These are phyloP conservation scores for Scedosporium boydii DNA, from an alignment of 2,329 filamentous ascomycete species.

Conservation along the genomic window DNA sequence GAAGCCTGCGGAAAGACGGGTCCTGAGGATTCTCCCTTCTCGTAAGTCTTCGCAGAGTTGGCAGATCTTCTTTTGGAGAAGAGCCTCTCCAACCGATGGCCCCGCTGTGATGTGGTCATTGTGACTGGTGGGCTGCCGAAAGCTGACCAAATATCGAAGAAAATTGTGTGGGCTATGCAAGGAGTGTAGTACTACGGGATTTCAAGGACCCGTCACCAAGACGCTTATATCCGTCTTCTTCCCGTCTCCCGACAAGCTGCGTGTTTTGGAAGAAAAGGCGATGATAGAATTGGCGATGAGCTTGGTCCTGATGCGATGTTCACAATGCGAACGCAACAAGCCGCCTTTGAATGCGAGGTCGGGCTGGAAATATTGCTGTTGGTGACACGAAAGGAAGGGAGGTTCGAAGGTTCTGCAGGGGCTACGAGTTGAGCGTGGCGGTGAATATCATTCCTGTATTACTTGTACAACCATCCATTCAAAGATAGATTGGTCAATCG, in stretches of 20 bases:
- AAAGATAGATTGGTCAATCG: too few relatives aligned
- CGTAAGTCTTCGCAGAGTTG: not conserved
- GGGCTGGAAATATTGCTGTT: too few relatives aligned
- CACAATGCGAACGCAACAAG: too few relatives aligned
- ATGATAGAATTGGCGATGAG: not conserved
- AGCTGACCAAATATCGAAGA: not conserved
- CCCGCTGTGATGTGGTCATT: not conserved
- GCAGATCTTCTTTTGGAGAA: slow-evolving; percentile 22
- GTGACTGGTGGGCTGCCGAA: not conserved
- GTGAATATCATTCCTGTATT: not conserved
- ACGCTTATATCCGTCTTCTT: too few relatives aligned
- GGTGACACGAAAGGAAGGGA: too few relatives aligned
- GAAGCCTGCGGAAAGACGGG: slow-evolving; percentile 40
- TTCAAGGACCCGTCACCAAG: too few relatives aligned
- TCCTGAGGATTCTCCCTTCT: slow-evolving; percentile 9
- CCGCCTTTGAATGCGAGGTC: too few relatives aligned
- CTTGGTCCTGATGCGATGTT: too few relatives aligned
- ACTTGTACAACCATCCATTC: not conserved
- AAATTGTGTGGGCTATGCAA: not conserved
- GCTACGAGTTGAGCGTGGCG: not conserved
- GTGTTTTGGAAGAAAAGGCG: not conserved
- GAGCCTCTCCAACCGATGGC: slow-evolving; percentile 25
- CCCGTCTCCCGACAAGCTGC: too few relatives aligned
- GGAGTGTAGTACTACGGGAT: not conserved
- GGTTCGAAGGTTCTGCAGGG: not conserved